These are phyloP conservation scores for Cercospora nicotianae DNA, from an alignment of 2,329 filamentous ascomycete genomes.

Conservation along the genomic window DNA sequence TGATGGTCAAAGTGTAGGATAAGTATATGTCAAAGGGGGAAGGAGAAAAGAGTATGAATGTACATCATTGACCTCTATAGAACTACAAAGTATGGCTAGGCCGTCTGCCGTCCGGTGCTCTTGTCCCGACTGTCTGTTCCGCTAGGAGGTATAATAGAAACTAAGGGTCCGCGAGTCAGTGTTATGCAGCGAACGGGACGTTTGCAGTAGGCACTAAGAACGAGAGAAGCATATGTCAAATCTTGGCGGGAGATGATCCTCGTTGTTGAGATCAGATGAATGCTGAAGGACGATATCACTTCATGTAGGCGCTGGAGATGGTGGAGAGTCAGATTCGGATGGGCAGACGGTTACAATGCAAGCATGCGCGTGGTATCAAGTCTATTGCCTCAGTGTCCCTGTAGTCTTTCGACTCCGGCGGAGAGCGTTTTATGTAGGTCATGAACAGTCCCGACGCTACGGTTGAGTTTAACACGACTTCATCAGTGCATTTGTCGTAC, in stretches of 20 bases:
- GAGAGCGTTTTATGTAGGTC: not conserved
- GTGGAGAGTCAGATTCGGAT: too few relatives aligned
- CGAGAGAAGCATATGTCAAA: not conserved
- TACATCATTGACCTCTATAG: not conserved
- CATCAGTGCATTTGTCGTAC: not conserved
- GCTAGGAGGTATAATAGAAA: not conserved
- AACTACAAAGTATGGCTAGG: too few relatives aligned
- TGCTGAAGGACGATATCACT: too few relatives aligned
- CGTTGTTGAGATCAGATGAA: not conserved
- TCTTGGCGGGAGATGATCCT: not conserved
- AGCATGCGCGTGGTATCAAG: not conserved
- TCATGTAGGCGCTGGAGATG: too few relatives aligned
- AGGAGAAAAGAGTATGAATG: too few relatives aligned
- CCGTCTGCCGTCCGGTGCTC: not conserved
- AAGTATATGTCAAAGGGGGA: too few relatives aligned
- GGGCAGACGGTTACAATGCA: too few relatives aligned
- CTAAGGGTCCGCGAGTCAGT: not conserved
- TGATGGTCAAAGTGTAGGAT: too few relatives aligned
- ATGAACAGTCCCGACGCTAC: not conserved
- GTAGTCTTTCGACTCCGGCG: too few relatives aligned
- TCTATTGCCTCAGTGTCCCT: not conserved
- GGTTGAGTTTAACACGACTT: not conserved
- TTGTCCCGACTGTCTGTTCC: not conserved
- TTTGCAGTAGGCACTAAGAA: not conserved
- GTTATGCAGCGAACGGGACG: not conserved